Percentiles rank a stretch among this genome's conserved stretches.
Conservation (phyloP, 2,329 filamentous ascomycete species). For the Clonostachys solani region DNA sequence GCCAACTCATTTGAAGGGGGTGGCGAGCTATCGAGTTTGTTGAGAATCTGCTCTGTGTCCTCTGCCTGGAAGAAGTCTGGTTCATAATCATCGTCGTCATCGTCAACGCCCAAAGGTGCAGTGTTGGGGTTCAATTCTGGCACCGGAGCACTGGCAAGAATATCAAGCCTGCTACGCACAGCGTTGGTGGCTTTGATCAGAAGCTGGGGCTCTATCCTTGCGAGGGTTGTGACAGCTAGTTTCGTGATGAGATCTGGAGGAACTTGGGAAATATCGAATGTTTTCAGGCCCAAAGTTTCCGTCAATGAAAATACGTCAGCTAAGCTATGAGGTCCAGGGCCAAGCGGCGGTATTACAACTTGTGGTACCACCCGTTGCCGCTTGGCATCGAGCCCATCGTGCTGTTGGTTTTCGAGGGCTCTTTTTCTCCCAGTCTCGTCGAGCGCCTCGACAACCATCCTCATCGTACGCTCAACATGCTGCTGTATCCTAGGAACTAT, state of each 20-base stretch:
- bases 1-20: constrained; percentile 30
- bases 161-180: constrained; percentile 44
- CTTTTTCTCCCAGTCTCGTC: constrained; percentile 80
- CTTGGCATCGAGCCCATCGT: constrained; percentile 76
- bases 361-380: constrained; percentile 56
- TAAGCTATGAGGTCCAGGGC: constrained; percentile 71
- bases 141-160: constrained; percentile 38
- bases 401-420: constrained; percentile 64
- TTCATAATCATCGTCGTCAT: constrained; percentile 84
- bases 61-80: constrained; percentile 78
- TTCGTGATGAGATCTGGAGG: constrained; percentile 71
- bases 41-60: constrained; percentile 71
- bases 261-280: constrained; percentile 79
- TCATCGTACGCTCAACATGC: constrained; percentile 77
- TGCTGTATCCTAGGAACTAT: constrained; percentile 77
- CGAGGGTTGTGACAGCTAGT: constrained; percentile 76
- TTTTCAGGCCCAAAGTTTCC: constrained; percentile 63
- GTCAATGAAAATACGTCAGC: constrained; percentile 87
- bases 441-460: constrained; percentile 71
- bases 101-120: constrained; percentile 61
- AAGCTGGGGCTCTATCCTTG: constrained; percentile 63
- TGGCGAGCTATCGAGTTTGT: constrained; percentile 70
- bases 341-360: constrained; percentile 63
- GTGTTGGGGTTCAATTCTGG: constrained; percentile 52
- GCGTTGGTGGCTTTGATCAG: constrained; percentile 70